A percentile compares a stretch with the other conserved stretches of the same genome.
Evolutionary conservation across 441 rosid genomes (phyloP).

Genomic region (Rhodomyrtus psidioides): DNA sequence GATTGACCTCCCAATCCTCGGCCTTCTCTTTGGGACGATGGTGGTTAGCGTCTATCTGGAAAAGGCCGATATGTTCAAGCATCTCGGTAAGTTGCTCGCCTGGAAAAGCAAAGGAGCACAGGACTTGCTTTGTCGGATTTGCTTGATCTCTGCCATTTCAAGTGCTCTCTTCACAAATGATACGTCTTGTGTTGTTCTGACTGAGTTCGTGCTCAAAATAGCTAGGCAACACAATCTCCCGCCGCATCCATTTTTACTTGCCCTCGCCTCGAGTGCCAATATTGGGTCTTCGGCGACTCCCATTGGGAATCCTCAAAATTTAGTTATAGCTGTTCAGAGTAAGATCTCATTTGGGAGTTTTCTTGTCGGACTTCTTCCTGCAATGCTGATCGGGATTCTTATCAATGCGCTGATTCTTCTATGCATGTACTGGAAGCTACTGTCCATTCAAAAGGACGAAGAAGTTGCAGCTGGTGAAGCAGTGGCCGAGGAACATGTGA

Average conservation of each 20-base stretch:
- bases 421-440: conserved; percentile 47
- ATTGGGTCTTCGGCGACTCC: conserved; percentile 83
- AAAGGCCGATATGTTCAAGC: conserved; percentile 68
- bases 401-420: conserved; percentile 50
- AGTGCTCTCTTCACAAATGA: conserved; percentile 89
- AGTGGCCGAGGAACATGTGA: conserved; percentile 30
- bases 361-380: conserved; percentile 48
- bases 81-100: conserved; percentile 57
- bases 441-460: conserved; percentile 39
- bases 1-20: conserved; percentile 78
- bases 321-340: conserved; percentile 65
- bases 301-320: conserved; percentile 84
- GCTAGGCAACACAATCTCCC: conserved; percentile 69
- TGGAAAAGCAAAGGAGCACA: conserved; percentile 71
- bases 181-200: conserved; percentile 65
- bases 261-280: conserved; percentile 72
- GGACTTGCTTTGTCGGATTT: conserved; percentile 58
- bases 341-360: conserved; percentile 49
- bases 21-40: conserved; percentile 91
- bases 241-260: conserved; percentile 63
- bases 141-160: conserved; percentile 65
- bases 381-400: conserved; percentile 49
- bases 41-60: conserved; percentile 77
- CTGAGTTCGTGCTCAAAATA: conserved; percentile 64
- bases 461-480: conserved; percentile 26